Conservation (phyloP, 169 alveolate genomes). For the Plasmodium malariae region DNA sequence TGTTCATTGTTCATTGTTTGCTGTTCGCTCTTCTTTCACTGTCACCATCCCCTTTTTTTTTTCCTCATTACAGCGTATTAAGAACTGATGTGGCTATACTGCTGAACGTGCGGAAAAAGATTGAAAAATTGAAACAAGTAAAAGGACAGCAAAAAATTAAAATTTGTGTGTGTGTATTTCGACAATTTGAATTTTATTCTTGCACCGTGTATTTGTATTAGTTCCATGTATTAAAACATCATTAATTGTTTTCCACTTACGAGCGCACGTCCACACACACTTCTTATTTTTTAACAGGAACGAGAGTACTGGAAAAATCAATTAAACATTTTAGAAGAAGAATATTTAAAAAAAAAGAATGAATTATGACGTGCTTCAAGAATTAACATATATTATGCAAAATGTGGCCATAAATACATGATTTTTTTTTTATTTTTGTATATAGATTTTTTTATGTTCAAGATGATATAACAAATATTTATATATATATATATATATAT, state of each 20-base stretch:
- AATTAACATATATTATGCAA: background rate
- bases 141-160: background rate
- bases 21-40: background rate
- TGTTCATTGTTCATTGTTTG: too few species aligned
- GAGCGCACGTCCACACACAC: background rate
- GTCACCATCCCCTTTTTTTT: conserved; percentile 1
- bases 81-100: conserved; percentile 75
- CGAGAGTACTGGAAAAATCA: conserved; percentile 59
- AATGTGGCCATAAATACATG: conserved; percentile 2
- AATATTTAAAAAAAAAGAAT: conserved; percentile 36
- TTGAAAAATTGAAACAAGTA: conserved; percentile 73
- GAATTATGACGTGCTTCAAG: background rate
- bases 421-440: too few species aligned
- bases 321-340: conserved; percentile 62
- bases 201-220: background rate
- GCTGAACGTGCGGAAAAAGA: conserved; percentile 59
- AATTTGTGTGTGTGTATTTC: background rate
- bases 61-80: conserved; percentile 25
- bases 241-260: background rate
- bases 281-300: conserved; percentile 24
- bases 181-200: background rate
- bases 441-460: too few species aligned
- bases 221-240: background rate
- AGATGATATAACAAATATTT: background rate
- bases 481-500: too few species aligned